These are phyloP conservation scores for Fraxinus cuspidata DNA, from an alignment of 257 asterid species.

Conservation along the genomic window DNA sequence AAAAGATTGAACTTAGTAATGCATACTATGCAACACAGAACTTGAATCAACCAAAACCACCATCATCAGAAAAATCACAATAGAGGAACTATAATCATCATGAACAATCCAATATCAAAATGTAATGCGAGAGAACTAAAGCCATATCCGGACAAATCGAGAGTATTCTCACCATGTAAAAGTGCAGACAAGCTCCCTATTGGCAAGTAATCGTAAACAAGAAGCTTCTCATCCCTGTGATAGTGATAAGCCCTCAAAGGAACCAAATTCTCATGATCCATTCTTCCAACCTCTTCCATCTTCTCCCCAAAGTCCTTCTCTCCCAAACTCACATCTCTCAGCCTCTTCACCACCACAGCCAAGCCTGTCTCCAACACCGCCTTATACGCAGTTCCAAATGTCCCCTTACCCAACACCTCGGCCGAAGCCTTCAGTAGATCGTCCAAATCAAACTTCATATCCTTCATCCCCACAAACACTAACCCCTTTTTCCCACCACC, in stretches of 20 bases:
- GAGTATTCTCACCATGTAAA: constrained; percentile 16
- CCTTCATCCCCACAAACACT: not conserved
- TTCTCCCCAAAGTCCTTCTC: not conserved
- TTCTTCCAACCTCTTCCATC: not conserved
- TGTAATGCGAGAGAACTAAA: not conserved
- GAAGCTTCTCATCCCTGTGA: constrained; percentile 20
- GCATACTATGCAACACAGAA: not conserved
- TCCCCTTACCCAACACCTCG: constrained; percentile 8
- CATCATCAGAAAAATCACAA: not conserved
- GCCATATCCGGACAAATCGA: not conserved
- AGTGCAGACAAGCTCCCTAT: constrained; percentile 20
- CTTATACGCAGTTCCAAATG: not conserved
- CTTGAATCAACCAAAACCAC: not conserved
- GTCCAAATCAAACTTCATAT: not conserved
- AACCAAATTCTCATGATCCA: constrained; percentile 22
- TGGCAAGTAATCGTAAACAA: constrained; percentile 12
- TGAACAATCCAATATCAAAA: not conserved
- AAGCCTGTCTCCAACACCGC: not conserved
- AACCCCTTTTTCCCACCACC: constrained; percentile 19
- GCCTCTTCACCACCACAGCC: constrained; percentile 6
- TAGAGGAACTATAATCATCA: not conserved
- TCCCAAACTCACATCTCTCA: constrained; percentile 3
- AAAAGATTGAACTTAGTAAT: not conserved
- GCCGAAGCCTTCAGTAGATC: constrained; percentile 7
- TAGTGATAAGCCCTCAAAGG: constrained; percentile 15